Evolutionary conservation across 2,329 filamentous ascomycete genomes (phyloP), one percentile per base, ranked within the genome.

Genomic region (Aureobasidium namibiae): DNA sequence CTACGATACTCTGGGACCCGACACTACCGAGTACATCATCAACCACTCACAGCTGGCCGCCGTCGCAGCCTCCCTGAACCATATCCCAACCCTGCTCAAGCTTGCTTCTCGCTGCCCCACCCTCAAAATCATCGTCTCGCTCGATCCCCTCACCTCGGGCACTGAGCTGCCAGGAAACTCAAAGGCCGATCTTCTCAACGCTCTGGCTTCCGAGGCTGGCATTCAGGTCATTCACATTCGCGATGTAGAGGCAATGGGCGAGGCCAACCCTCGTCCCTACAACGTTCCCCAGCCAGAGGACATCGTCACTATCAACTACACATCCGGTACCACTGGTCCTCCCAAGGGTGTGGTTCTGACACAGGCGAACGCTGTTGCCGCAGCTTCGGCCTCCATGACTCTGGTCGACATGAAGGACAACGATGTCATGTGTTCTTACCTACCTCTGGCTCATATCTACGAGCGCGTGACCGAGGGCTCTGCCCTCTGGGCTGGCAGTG

Each of bases 361-460:
- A 2, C 94, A 99, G 69, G 78, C 78, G 60, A 91, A 88, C 70
- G 89, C 90, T 11, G 83, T 96, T 8, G 84, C 91, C 13, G 90
- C 85, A 39, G 80, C 88, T 44, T 79, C 84, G 13, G 76, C 80
- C 18, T 82, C 81, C 52, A 79, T 89, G 61, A 73, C 82, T 38
- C 78, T 83, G 16, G 69, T 76, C 42, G 69, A 71, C n/a, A 75
- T 78, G 60, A 76, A 76, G 13, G 76, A 78, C 13, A 78, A 83
- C 59, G 88, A 94, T 65, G 76, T 86, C 3, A 79, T 87, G 65
- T 82, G 90, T 60, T 97, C 92, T 0, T 99, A 97, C 74, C 82
- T 99, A 54, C 94, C 94, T 0, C 77, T 96, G 39, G 94, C 94
- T 10, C 94, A 99, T 71, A 97, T 99, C 67, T 96, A 90, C 72